Evolutionary conservation across 106 monocot genomes (phyloP).

Genomic region (Allium sativum): DNA sequence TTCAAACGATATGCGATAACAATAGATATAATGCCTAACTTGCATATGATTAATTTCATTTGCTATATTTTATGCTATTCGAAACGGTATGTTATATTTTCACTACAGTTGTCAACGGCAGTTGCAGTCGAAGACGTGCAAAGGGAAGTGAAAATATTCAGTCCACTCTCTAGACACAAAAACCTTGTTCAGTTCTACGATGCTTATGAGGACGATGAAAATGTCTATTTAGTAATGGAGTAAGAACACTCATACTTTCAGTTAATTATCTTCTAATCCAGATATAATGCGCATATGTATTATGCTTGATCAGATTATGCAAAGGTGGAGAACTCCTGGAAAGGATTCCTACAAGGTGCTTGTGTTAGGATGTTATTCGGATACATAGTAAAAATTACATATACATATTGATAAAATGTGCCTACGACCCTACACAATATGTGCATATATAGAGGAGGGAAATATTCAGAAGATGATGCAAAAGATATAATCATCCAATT

Average conservation of each 20-base stretch:
- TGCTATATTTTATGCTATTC: too few relatives aligned
- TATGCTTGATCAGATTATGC: conserved; percentile 32
- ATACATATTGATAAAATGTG: neutral
- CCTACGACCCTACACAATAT: neutral
- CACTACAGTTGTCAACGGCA: conserved; percentile 70
- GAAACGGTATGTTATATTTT: neutral
- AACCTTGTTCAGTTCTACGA: conserved; percentile 81
- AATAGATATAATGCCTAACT: neutral
- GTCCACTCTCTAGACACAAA: conserved; percentile 59
- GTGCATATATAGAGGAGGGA: conserved; percentile 43
- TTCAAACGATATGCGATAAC: neutral
- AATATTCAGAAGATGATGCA: conserved; percentile 80
- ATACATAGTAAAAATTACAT: neutral
- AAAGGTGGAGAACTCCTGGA: conserved; percentile 54
- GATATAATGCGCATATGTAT: neutral
- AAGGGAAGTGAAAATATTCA: conserved; percentile 84
- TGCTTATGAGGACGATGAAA: conserved; percentile 73
- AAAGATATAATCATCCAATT: conserved; percentile 59
- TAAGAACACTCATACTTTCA: conserved; percentile 19
- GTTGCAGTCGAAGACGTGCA: conserved; percentile 82
- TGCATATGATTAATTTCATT: neutral
- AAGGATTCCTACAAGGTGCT: conserved; percentile 40
- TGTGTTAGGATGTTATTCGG: neutral
- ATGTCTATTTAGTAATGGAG: conserved; percentile 92
- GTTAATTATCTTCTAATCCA: neutral